phyloP scores from a whole-genome alignment of 176 grass and related monocot genomes.

The Lolium multiflorum region DNA sequence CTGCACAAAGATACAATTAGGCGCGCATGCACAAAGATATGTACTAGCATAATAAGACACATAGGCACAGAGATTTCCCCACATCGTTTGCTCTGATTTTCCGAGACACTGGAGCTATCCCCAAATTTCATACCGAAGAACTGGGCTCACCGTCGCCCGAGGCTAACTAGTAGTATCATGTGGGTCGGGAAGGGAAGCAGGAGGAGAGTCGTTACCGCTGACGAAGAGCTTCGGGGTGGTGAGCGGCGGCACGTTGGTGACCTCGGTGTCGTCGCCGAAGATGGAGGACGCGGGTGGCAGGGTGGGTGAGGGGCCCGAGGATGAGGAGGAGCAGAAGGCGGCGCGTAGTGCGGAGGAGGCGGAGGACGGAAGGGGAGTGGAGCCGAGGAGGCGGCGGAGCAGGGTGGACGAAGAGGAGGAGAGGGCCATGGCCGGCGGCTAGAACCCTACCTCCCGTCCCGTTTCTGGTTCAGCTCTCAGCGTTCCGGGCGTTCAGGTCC shows the following conservation, averaged over 20 bases:
- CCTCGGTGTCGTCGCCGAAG: slow-evolving; percentile 50
- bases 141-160: not conserved
- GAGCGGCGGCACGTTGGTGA: slow-evolving; percentile 74
- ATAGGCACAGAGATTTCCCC: too few relatives aligned
- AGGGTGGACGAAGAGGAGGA: slow-evolving; percentile 42
- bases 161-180: not conserved
- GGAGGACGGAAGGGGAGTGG: slow-evolving; percentile 44
- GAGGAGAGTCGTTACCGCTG: slow-evolving; percentile 58
- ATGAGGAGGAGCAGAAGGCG: slow-evolving; percentile 51
- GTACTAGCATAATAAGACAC: not conserved
- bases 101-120: not conserved
- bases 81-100: not conserved
- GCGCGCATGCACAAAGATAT: not conserved
- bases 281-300: slow-evolving; percentile 47
- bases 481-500: not conserved
- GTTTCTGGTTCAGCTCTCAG: not conserved
- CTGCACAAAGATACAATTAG: not conserved
- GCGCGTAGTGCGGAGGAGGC: slow-evolving; percentile 28
- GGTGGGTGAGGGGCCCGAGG: not conserved
- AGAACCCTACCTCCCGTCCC: slow-evolving; percentile 47
- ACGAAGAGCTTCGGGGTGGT: slow-evolving; percentile 85
- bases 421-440: slow-evolving; percentile 53
- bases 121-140: not conserved
- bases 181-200: not conserved
- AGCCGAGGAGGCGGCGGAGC: slow-evolving; percentile 51